Evolutionary conservation across 768 basidiomycete genomes (phyloP).

Genomic region (Termitomyces sp.): DNA sequence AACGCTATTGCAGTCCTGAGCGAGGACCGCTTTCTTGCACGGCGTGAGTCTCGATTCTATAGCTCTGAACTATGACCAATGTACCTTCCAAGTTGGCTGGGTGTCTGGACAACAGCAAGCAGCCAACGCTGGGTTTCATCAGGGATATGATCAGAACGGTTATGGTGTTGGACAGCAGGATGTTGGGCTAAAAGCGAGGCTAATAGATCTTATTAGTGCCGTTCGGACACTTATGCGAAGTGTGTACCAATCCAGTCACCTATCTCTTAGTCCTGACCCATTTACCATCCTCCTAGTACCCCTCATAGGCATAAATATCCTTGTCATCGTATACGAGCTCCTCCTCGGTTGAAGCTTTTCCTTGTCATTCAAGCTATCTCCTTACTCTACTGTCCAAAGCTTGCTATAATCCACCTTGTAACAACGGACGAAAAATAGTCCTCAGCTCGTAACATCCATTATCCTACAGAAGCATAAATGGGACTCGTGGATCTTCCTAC

Average conservation of each 20-base stretch:
- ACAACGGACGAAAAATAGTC: conserved; percentile 3
- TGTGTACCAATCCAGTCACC: conserved; percentile 46
- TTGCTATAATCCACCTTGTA: conserved; percentile 12
- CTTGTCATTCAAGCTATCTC: neutral
- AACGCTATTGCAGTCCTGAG: conserved; percentile 95
- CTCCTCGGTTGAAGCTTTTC: conserved; percentile 48
- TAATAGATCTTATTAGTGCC: conserved; percentile 92
- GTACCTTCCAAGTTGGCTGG: conserved; percentile 75
- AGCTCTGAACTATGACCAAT: conserved; percentile 18
- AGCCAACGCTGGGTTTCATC: conserved; percentile 56
- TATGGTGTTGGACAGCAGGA: conserved; percentile 57
- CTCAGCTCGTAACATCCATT: neutral
- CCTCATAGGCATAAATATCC: conserved; percentile 81
- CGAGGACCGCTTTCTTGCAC: conserved; percentile 93
- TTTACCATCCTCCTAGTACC: conserved; percentile 61
- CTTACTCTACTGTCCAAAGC: conserved; percentile 6
- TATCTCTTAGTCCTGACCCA: conserved; percentile 13
- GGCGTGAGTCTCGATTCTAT: conserved; percentile 55
- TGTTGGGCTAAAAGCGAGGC: conserved; percentile 74
- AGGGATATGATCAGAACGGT: conserved; percentile 65
- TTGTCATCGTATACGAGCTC: conserved; percentile 86
- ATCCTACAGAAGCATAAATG: neutral
- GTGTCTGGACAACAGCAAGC: conserved; percentile 58
- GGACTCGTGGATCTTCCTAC: no score
- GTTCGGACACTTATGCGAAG: conserved; percentile 97